Base-by-base conservation (phyloP, 1,139 yeast species). In the Pneumocystis oryctolagi region DNA sequence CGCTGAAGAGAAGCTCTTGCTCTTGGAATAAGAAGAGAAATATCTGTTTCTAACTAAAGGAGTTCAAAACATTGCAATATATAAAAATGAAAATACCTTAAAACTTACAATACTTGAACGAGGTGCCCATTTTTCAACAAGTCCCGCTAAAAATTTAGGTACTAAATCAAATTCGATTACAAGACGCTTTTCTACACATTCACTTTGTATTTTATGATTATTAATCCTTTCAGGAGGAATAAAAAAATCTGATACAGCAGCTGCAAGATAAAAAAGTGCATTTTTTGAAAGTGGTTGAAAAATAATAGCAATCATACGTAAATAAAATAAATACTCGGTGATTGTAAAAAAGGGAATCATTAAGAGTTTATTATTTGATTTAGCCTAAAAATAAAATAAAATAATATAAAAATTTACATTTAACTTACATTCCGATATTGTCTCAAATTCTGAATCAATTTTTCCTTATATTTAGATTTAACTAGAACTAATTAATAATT, bases 181-280 rank as follows among this genome's bases (percentile, higher is more conserved):
- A 63, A 92, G 77, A 70, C 86, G 87, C 1, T 89, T 89, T 1
- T 79, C 79, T 84, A 85, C 16, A 95, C 85, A 20, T 14, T 59
- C 55, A 31, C 63, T 61, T 74, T 94, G 98, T 67, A 92, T 92
- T 74, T 92, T 92, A 74, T 92, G 99, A 70, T 88, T 89, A 1
- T 97, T 95, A 71, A 89, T 79, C 68, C 87, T 79, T 1, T 90
- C 84, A 64, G 82, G 82, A 1, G 98, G 99, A 59, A 92, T 79
- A 75, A 89, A 92, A 74, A 94, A 92, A 73, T 92, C 99, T 5
- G 96, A 87, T 0, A 92, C 99, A 0, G 98, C 98, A 3, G 98
- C 98, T 0, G 98, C 98, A 66, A 92, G 78, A 74, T 86, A 94
- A 71, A 92, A 87, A 60, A 92, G 73, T 0, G 89, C 88, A 64